phyloP scores from a whole-genome alignment of 176 grass and related monocot species.

The Hyparrhenia diplandra region DNA sequence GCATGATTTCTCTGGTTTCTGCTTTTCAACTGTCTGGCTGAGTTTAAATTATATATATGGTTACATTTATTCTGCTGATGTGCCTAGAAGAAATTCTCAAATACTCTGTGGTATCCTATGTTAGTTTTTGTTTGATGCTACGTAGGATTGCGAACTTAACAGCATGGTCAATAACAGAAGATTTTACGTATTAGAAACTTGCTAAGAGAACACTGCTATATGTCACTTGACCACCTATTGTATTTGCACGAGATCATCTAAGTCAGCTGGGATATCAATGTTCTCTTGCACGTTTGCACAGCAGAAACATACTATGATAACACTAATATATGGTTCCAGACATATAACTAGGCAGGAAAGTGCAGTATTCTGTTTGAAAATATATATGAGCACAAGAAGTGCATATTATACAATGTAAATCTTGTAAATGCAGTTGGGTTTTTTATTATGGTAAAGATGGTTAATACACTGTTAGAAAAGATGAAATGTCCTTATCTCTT shows the following conservation, averaged over 20 bases:
- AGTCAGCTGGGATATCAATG: background rate
- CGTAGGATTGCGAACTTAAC: background rate
- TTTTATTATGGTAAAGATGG: background rate
- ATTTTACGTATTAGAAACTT: constrained; percentile 13
- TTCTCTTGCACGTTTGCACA: background rate
- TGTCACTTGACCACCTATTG: background rate
- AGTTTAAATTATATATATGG: background rate
- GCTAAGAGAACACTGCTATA: background rate
- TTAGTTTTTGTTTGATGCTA: background rate
- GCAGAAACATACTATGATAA: background rate
- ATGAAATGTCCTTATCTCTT: background rate
- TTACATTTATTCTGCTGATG: background rate
- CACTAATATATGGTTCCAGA: background rate
- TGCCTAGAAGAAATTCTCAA: constrained; percentile 7
- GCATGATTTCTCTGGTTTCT: background rate
- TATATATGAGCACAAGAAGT: background rate
- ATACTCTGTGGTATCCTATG: background rate
- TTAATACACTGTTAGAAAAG: background rate
- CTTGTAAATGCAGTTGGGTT: background rate
- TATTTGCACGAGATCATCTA: background rate
- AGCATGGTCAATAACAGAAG: background rate
- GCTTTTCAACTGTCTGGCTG: background rate
- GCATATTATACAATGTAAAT: background rate
- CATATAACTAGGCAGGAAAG: background rate
- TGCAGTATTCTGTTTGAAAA: background rate